Evolutionary conservation across 257 asterid genomes (phyloP), one percentile per base, ranked within the genome.

Genomic region (Orobanche coerulescens): DNA sequence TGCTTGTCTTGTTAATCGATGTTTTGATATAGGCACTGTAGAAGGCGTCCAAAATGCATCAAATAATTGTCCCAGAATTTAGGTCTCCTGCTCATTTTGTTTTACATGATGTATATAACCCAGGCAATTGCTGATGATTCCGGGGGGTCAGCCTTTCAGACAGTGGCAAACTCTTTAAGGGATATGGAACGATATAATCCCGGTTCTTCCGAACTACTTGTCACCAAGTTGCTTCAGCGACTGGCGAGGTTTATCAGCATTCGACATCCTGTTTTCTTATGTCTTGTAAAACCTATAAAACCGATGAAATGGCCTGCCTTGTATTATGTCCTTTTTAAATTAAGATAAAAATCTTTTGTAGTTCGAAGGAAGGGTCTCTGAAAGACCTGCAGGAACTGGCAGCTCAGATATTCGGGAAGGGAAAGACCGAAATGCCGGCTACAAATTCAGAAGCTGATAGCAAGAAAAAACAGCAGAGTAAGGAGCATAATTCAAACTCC

Each of bases 371-470:
- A 58, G 77, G 77, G 22, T 86, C 95, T n/a, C 62, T 93, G 73
- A 86, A 84, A 71, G 87, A 84, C 71, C 83, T 93, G 51, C 95
- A 81, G 78, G 97, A 84, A 54, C 83, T 88, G 20, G 95, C 97
- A 25, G 66, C 82, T 47, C 86, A 71, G 56, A 71, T 77, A 57
- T 89, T 93, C 46, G 53, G 66, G 11, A 82, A 79, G 65, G 89
- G 84, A 22, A 88, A 84, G 82, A 40, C 58, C 16, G 95, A 84
- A 73, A 61, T 72, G 28, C 84, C 78, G 36, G 72, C 75, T 62
- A 37, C 82, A 54, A 74, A 54, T 64, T 70, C 82, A 47, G 95
- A 84, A 70, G 68, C 66, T 12, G 92, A 82, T 46, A 67, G 75
- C 84, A 88, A 80, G 83, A 84, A 84, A 67, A 93, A 88, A 66